Percentiles rank a stretch among this genome's conserved stretches.
phyloP scores from a whole-genome alignment of 345 rosid species.

The Durio zibethinus region DNA sequence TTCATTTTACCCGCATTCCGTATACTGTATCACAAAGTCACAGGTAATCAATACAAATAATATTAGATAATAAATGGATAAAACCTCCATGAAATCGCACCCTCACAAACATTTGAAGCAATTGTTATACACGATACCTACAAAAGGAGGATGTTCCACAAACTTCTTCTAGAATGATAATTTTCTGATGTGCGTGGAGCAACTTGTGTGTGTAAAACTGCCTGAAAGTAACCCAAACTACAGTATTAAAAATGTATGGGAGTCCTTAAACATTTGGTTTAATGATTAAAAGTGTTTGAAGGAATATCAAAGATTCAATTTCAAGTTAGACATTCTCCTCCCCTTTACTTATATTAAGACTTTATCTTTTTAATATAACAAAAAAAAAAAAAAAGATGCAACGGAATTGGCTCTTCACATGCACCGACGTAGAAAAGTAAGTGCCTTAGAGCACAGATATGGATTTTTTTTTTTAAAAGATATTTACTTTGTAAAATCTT shows the following conservation, averaged over 20 bases:
- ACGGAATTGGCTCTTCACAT: neutral
- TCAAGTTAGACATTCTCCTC: no score
- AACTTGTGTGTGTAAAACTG: neutral
- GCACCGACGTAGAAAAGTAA: neutral
- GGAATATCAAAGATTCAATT: no score
- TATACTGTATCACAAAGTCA: neutral
- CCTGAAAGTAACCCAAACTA: neutral
- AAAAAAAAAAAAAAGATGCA: no score
- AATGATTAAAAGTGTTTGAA: no score
- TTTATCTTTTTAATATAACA: no score
- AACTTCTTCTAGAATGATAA: neutral
- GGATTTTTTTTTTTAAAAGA: no score
- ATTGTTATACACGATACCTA: neutral
- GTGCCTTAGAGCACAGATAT: neutral
- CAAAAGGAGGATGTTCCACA: neutral
- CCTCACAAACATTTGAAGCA: neutral
- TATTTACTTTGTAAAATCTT: no score
- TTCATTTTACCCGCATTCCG: neutral
- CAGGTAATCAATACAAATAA: neutral
- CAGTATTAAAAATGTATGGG: neutral
- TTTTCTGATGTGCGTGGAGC: neutral
- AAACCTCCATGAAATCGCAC: neutral
- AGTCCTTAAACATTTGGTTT: no score
- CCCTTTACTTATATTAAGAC: no score
- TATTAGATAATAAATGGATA: neutral